These are phyloP conservation scores for Quillaja saponaria DNA, from an alignment of 306 rosid genomes.

Conservation along the genomic window DNA sequence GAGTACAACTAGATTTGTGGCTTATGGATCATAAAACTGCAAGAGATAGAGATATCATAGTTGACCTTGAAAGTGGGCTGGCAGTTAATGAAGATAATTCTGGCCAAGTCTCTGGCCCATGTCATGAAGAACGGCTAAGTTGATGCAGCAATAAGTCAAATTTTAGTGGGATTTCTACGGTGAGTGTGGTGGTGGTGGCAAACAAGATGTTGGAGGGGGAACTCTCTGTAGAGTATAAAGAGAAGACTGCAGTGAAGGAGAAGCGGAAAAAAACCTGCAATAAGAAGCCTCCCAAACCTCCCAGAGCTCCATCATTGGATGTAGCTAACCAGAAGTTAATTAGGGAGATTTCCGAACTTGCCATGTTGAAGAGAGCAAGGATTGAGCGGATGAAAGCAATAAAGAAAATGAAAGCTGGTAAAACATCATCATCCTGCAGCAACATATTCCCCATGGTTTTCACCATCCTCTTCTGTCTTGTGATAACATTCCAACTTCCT, in stretches of 20 bases:
- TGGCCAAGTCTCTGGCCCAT: slow-evolving; percentile 31
- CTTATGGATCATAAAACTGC: slow-evolving; percentile 46
- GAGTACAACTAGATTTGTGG: slow-evolving; percentile 30
- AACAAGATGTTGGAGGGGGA: slow-evolving; percentile 34
- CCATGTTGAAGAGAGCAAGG: slow-evolving; percentile 84
- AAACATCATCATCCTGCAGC: slow-evolving; percentile 48
- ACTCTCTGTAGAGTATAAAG: slow-evolving; percentile 28
- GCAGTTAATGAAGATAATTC: slow-evolving; percentile 45
- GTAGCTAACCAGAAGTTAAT: slow-evolving; percentile 77
- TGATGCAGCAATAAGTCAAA: slow-evolving; percentile 39
- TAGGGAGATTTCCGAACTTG: slow-evolving; percentile 76
- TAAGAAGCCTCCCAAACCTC: slow-evolving; percentile 76
- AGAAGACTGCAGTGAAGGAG: slow-evolving; percentile 54
- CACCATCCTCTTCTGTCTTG: slow-evolving; percentile 76
- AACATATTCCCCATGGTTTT: slow-evolving; percentile 65
- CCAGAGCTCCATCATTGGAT: slow-evolving; percentile 76
- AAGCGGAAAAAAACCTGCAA: slow-evolving; percentile 67
- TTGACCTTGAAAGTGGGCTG: slow-evolving; percentile 72
- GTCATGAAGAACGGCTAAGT: slow-evolving; percentile 43
- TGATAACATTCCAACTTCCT: slow-evolving; percentile 70
- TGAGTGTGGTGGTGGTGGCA: slow-evolving; percentile 35
- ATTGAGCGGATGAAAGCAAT: slow-evolving; percentile 72
- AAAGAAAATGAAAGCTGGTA: slow-evolving; percentile 75
- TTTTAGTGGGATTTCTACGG: slow-evolving; percentile 34
- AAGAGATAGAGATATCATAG: slow-evolving; percentile 46